A percentile compares a stretch with the other conserved stretches of the same genome.
phyloP scores from a whole-genome alignment of 441 rosid genomes.

The Bruguiera hainesii region DNA sequence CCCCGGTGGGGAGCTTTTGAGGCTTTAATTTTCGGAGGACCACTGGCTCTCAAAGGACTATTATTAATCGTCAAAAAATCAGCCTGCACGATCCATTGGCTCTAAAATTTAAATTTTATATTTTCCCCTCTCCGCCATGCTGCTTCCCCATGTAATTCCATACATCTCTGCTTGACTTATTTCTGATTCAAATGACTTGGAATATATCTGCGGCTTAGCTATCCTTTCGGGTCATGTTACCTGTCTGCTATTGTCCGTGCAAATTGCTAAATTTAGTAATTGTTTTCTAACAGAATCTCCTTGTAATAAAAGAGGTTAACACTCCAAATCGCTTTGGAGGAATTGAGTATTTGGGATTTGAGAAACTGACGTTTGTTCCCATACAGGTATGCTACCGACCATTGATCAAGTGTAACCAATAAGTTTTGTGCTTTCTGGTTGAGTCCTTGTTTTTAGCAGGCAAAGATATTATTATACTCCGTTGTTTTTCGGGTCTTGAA shows the following conservation, averaged over 20 bases:
- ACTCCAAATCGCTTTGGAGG: conserved; percentile 91
- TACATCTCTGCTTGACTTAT: neutral
- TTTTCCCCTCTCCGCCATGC: neutral
- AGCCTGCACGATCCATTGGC: no score
- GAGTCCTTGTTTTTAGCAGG: no score
- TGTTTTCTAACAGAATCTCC: conserved; percentile 68
- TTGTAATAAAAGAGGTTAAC: conserved; percentile 55
- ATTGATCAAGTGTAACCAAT: no score
- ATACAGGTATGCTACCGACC: conserved; percentile 56
- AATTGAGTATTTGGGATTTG: conserved; percentile 70
- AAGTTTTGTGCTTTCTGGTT: no score
- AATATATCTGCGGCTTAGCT: neutral
- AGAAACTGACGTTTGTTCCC: conserved; percentile 83
- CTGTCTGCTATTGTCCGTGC: neutral
- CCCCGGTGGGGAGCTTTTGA: neutral
- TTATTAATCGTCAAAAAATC: no score
- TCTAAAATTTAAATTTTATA: no score
- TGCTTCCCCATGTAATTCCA: neutral
- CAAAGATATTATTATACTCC: no score
- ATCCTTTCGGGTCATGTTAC: neutral
- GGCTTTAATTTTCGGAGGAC: neutral
- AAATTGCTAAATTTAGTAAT: no score
- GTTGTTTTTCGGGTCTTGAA: neutral
- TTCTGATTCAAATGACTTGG: neutral
- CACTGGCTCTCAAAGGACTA: no score